Evolutionary conservation across 116 monocot genomes (phyloP).

Genomic region (Dioscorea cayenensis): DNA sequence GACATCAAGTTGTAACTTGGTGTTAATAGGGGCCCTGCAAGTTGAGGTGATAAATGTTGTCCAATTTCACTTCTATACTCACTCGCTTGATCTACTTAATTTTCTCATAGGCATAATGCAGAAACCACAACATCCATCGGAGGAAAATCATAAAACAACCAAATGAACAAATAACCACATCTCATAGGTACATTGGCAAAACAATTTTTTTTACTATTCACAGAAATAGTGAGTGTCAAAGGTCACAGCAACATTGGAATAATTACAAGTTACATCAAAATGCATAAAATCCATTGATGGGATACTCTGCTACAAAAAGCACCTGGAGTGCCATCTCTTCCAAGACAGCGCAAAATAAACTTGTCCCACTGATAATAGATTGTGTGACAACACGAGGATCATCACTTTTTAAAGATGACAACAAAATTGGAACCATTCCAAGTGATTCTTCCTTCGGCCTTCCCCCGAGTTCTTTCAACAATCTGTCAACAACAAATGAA

Average conservation of each 20-base stretch:
- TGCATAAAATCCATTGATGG: conserved; percentile 19
- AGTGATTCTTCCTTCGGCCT: conserved; percentile 50
- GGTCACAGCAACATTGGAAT: conserved; percentile 2
- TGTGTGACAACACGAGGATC: conserved; percentile 70
- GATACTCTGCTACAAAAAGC: conserved; percentile 51
- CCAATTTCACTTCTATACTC: background rate
- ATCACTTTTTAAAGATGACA: conserved; percentile 71
- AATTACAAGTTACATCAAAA: conserved; percentile 1
- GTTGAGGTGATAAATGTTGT: background rate
- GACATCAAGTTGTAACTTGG: background rate
- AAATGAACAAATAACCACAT: conserved; percentile 1
- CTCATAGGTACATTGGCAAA: background rate
- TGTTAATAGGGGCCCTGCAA: background rate
- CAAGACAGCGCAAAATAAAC: conserved; percentile 86
- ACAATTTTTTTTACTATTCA: background rate
- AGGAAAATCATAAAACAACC: background rate
- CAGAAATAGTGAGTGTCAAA: background rate
- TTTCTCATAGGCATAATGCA: background rate
- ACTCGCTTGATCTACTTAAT: background rate
- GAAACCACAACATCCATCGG: background rate
- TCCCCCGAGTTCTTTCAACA: conserved; percentile 57
- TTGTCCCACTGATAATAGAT: conserved; percentile 76
- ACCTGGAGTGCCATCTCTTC: conserved; percentile 96
- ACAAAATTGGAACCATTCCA: conserved; percentile 61
- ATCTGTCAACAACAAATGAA: conserved; percentile 34